A percentile compares a stretch with the other conserved stretches of the same genome.
These are phyloP conservation scores for Elsinoe australis DNA, from an alignment of 2,329 filamentous ascomycete genomes.

Conservation along the genomic window DNA sequence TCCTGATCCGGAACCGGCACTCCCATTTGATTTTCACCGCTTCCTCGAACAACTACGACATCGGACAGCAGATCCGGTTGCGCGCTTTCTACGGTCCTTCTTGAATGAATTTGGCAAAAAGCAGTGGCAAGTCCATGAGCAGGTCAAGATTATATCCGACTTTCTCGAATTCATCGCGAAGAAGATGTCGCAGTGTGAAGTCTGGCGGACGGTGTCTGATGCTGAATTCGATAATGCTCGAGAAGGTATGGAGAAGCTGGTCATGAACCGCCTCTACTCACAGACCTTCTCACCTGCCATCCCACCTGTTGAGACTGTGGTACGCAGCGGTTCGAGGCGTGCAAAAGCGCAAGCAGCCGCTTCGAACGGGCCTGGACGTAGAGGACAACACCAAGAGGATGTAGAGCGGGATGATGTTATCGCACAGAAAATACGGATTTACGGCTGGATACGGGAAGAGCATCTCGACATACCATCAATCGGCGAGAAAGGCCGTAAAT, in stretches of 20 bases:
- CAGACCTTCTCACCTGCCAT: conserved; percentile 97
- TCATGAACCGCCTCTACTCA: conserved; percentile 94
- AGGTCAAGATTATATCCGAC: conserved; percentile 97
- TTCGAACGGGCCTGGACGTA: conserved; percentile 65
- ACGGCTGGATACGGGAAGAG: conserved; percentile 86
- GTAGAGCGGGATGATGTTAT: conserved; percentile 95
- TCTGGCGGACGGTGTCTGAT: conserved; percentile 92
- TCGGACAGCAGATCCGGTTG: conserved; percentile 94
- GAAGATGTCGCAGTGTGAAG: conserved; percentile 95
- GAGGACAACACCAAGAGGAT: conserved; percentile 95
- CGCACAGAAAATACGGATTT: conserved; percentile 93
- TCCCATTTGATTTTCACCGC: conserved; percentile 94
- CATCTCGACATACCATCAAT: conserved; percentile 87
- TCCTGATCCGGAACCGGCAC: conserved; percentile 60
- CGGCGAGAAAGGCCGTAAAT: conserved; percentile 77
- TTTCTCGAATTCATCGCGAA: conserved; percentile 95
- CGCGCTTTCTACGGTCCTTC: conserved; percentile 90
- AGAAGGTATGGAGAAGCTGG: conserved; percentile 98
- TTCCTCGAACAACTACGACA: conserved; percentile 94
- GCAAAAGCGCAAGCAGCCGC: conserved; percentile 36
- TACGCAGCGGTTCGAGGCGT: conserved; percentile 62
- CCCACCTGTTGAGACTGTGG: conserved; percentile 62
- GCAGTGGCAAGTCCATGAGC: conserved; percentile 99
- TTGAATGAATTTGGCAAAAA: conserved; percentile 90
- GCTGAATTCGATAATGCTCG: conserved; percentile 96